phyloP scores from a whole-genome alignment of 2,329 filamentous ascomycete genomes.

The Ophiostoma ulmi region DNA sequence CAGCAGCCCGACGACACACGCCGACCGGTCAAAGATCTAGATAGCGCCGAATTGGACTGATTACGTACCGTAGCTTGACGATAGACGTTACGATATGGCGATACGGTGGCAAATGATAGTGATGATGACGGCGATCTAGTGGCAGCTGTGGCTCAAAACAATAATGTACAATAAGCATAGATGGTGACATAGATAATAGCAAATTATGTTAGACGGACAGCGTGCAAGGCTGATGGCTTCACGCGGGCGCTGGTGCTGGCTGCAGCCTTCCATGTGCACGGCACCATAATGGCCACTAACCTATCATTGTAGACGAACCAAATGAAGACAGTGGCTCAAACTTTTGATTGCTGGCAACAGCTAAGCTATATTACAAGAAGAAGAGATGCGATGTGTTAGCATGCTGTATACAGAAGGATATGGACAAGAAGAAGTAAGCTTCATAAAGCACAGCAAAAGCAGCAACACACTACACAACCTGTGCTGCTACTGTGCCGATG shows the following conservation, averaged over 20 bases:
- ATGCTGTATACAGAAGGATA: not conserved
- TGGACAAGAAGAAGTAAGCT: not conserved
- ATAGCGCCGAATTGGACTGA: not conserved
- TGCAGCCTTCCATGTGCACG: not conserved
- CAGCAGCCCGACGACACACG: not conserved
- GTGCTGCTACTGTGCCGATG: conserved; percentile 77
- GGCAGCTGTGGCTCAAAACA: not conserved
- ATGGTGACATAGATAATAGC: not conserved
- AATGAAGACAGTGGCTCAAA: not conserved
- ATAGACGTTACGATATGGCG: not conserved
- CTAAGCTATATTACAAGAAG: not conserved
- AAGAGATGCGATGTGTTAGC: not conserved
- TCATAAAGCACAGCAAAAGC: not conserved
- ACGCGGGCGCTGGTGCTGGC: not conserved
- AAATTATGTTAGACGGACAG: not conserved
- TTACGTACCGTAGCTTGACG: not conserved
- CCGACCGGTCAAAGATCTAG: conserved; percentile 10
- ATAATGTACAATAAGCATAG: not conserved
- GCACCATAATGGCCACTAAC: not conserved
- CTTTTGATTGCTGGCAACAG: not conserved
- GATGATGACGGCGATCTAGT: not conserved
- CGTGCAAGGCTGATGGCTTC: not conserved
- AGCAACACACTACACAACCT: conserved; percentile 48
- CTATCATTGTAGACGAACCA: not conserved
- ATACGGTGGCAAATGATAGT: not conserved